Conservation (phyloP, 257 asterid species). For the Schizonepeta tenuifolia region DNA sequence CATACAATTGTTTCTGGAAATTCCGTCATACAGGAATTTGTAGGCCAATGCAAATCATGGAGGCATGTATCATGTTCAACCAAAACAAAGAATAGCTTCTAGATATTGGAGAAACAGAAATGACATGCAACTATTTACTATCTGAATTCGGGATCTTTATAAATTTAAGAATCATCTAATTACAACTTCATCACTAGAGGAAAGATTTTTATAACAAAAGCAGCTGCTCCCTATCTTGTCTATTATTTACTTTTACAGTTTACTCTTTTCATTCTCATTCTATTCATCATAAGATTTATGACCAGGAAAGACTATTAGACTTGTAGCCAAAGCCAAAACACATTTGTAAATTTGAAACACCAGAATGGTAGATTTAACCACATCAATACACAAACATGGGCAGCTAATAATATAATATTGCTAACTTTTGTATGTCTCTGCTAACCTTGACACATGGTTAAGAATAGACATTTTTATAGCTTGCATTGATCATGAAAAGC, state of each 20-base stretch:
- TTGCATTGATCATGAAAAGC: background rate
- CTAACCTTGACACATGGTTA: constrained; percentile 3
- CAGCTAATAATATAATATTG: background rate
- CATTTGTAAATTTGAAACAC: background rate
- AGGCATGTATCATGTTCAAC: background rate
- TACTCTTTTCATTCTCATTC: background rate
- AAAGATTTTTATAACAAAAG: background rate
- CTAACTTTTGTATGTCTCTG: background rate
- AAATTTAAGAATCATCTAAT: constrained; percentile 12
- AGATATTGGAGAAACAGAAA: constrained; percentile 1
- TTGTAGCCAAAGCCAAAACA: background rate
- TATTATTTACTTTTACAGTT: too few relatives aligned
- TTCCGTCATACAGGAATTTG: constrained; percentile 8
- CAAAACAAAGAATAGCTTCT: constrained; percentile 2
- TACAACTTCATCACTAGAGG: background rate
- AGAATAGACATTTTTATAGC: constrained; percentile 8
- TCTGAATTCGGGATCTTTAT: constrained; percentile 7
- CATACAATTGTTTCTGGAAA: constrained; percentile 16
- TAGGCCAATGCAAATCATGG: constrained; percentile 20
- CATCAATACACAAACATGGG: background rate
- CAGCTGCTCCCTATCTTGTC: background rate
- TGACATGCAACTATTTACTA: background rate
- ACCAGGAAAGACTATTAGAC: background rate
- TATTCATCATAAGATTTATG: background rate
- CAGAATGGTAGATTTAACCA: background rate